phyloP scores from a whole-genome alignment of 495 filamentous ascomycete species.

The Trypethelium eluteriae region DNA sequence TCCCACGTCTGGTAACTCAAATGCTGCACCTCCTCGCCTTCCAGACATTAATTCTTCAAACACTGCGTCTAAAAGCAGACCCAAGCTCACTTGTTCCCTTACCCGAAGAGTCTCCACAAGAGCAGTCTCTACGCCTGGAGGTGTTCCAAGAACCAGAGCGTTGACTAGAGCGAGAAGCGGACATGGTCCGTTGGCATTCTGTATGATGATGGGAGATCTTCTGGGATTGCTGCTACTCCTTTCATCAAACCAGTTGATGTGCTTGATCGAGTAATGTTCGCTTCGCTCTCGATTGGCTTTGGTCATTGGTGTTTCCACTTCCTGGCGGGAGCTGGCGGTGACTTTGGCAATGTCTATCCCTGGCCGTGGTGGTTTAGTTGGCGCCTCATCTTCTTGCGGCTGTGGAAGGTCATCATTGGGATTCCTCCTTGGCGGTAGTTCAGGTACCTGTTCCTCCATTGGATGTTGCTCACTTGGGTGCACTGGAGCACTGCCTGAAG shows the following conservation, averaged over 20 bases:
- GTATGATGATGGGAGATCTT: constrained; percentile 72
- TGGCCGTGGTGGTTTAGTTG: constrained; percentile 15
- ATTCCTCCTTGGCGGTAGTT: constrained; percentile 10
- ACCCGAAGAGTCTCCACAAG: constrained; percentile 67
- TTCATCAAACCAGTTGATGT: constrained; percentile 54
- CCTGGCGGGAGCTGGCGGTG: constrained; percentile 18
- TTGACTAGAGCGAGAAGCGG: constrained; percentile 91
- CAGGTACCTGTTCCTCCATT: constrained; percentile 6
- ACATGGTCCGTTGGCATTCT: constrained; percentile 91
- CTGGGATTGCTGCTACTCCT: constrained; percentile 15
- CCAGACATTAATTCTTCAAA: constrained; percentile 85
- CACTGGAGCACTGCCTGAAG: constrained; percentile 17
- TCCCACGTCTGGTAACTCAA: constrained; percentile 70
- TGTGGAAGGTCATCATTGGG: constrained; percentile 18
- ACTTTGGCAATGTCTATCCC: constrained; percentile 16
- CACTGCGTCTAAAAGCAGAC: constrained; percentile 73
- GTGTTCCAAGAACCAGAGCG: constrained; percentile 73
- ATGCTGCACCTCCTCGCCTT: constrained; percentile 41
- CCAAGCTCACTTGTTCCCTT: constrained; percentile 81
- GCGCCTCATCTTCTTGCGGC: constrained; percentile 19
- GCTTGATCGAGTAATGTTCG: constrained; percentile 65
- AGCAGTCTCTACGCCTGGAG: constrained; percentile 53
- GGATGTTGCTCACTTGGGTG: constrained; percentile 26
- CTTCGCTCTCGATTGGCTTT: constrained; percentile 42
- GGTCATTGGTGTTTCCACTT: constrained; percentile 27